Evolutionary conservation across 2,329 filamentous ascomycete species (phyloP), one percentile per base, ranked within the genome.

Genomic region (Pseudocercospora vitis): DNA sequence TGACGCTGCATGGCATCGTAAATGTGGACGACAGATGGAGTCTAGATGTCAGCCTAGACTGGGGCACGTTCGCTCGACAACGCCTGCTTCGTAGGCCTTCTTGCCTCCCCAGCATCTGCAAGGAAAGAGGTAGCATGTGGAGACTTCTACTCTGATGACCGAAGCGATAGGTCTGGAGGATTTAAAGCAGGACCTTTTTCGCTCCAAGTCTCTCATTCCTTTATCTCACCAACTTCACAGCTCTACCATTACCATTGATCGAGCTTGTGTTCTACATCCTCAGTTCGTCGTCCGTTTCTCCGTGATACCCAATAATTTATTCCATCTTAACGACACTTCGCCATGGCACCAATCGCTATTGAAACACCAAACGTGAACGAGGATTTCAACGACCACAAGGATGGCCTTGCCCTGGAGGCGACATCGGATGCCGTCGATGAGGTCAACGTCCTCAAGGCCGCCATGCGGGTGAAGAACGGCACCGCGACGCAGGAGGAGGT

Each of bases 391-490:
- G 72, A 76, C 68, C 73, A 77, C 64, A 76, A 75, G 50, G 78
- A 83, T 66, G 81, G 81, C 39, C 75, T 78, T 28, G 80, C 80
- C 16, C 76, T 84, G 24, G 81, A 84, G 65, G 77, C 78, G 2
- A 76, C 78, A 8, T 82, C 81, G 7, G 82, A 84, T 63, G 74
- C 79, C 61, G 79, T 85, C 61, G 81, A 84, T 65, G 72, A 76
- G 18, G 79, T 84, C 68, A 84, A 85, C 63, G 73, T 84, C 49
- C 74, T 83, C 62, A 84, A 82, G 64, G 78, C 76, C 49, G 74
- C 75, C 50, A 67, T 82, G 63, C 77, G 78, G 59, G 72, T 74
- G 60, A 78, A 76, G 65, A 71, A 76, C 56, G 68, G 73, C 67
- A 73, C 69, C 51, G 70, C 74, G 31, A 73, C 73, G 19, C 68